Evolutionary conservation across 768 basidiomycete genomes (phyloP), one percentile per base, ranked within the genome.

Genomic region (Tylopilus plumbeoviolaceoides): DNA sequence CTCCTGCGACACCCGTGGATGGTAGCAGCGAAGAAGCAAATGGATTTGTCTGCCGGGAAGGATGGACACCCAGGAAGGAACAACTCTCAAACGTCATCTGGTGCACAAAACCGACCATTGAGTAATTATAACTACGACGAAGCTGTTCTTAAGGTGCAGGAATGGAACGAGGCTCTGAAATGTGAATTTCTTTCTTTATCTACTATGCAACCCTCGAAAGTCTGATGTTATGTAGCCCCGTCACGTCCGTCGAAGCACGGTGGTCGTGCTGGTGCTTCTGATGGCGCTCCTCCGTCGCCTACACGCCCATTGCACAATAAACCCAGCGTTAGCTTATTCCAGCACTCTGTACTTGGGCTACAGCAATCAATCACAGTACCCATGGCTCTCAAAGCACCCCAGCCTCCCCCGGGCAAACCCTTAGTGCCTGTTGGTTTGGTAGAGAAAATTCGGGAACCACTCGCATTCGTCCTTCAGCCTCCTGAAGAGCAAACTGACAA

Each of bases 141-240:
- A 63, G 93, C 90, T 18, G 91, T 99, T 31, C 76, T 92, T 60
- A 85, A 91, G 67, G 95, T 99, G 23, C 95, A 98, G 69, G 92
- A 98, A 70, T 99, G 95, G 95, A 99, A 99, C 63, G 91, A 98
- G 68, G 95, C 95, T 1, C 74, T 98, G 53, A 93, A 91, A 71
- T 93, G 91, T 94, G 67, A 62, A 5, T 44, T 11, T 28, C n/a
- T n/a, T 17, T 44, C 47, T 20, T 47, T 51, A 70, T 70, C 20
- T 42, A 59, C 47, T 11, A 28, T 41, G 31, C 48, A 48, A 15
- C 47, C 17, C 35, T 1, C 33, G 39, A 33, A 4, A 18, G 44
- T 57, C 50, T 57, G 43, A 52, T 50, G 18, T 31, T 40, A 46
- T 53, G 27, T 51, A 90, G 89, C 89, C 20, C 89, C 89, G 30